A percentile compares a stretch with the other conserved stretches of the same genome.
These are phyloP conservation scores for Aspergillus sp. DNA, from an alignment of 2,329 filamentous ascomycete species.

Conservation along the genomic window DNA sequence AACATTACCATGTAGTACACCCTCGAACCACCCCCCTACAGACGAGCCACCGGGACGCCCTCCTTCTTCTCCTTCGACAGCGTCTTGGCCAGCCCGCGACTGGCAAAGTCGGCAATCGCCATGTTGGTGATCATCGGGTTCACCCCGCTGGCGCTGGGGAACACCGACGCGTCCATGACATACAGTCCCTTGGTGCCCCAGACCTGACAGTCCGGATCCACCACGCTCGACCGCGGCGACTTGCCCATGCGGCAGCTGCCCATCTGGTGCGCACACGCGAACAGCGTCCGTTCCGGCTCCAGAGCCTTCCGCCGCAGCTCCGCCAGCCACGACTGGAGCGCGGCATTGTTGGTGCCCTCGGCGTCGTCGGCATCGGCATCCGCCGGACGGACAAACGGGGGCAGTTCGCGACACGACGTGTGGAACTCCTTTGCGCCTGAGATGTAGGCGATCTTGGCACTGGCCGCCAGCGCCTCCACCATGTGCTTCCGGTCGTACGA, in stretches of 20 bases:
- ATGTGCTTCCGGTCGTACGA: slow-evolving; percentile 70
- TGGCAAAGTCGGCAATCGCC: slow-evolving; percentile 50
- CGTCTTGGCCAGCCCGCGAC: slow-evolving; percentile 36
- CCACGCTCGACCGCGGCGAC: slow-evolving; percentile 41
- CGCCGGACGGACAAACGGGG: slow-evolving; percentile 58
- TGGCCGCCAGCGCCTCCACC: slow-evolving; percentile 68
- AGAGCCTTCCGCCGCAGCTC: slow-evolving; percentile 48
- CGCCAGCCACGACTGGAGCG: slow-evolving; percentile 56
- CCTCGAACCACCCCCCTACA: slow-evolving; percentile 15
- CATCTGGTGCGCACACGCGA: slow-evolving; percentile 53
- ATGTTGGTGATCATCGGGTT: slow-evolving; percentile 55
- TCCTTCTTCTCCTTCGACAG: slow-evolving; percentile 20
- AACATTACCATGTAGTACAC: neutral
- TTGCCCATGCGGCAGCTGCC: slow-evolving; percentile 50
- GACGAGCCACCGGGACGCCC: slow-evolving; percentile 21
- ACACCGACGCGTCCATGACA: slow-evolving; percentile 50
- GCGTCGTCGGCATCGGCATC: slow-evolving; percentile 24
- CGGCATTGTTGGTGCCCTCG: slow-evolving; percentile 53
- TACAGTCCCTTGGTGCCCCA: slow-evolving; percentile 49
- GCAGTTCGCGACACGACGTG: slow-evolving; percentile 60
- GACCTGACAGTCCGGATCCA: slow-evolving; percentile 46
- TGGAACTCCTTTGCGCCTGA: slow-evolving; percentile 79
- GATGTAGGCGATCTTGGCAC: slow-evolving; percentile 75
- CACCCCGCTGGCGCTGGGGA: slow-evolving; percentile 52
- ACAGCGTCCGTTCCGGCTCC: slow-evolving; percentile 43